Evolutionary conservation across 805 yeast genomes (phyloP), one percentile per base, ranked within the genome.

Genomic region (Blastobotrys robertii): DNA sequence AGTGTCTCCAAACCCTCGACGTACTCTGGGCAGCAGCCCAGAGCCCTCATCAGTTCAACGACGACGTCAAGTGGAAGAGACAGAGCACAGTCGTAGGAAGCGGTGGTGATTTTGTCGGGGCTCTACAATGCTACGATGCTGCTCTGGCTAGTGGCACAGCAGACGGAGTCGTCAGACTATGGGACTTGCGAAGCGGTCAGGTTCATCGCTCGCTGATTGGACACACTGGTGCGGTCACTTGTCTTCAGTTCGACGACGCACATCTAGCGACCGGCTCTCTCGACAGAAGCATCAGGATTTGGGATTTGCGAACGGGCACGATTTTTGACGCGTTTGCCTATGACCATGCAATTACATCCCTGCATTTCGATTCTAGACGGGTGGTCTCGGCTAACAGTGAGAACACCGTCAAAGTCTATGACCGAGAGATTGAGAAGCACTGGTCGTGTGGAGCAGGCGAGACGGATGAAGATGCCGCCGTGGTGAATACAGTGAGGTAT

Each of bases 131-230:
- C 45, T 77, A 69, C 53, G 85, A 80, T 53, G 84, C 85, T 0
- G 90, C 88, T 0, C 62, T 82, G 49, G 90, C 90, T 0, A 76
- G 86, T 0, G 92, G 90, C 40, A 78, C 87, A 0, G 76, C 76
- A 12, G 90, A 82, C 59, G 90, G 90, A 1, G 58, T 77, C 5
- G 85, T 82, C 1, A 63, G 92, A 42, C 62, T 82, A 15, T 82
- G 90, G 88, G 92, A 82, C 62, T 59, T 82, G 47, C 68, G 92
- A 53, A 67, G 76, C 16, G 86, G 86, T 3, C 80, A 76, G 49
- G 79, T 78, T 12, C 75, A 77, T 36, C 63, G 81, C 48, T 67
- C 77, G 9, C 58, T 80, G 14, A 63, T 70, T 31, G 88, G 90
- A 0, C 88, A 81, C 56, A 77, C 84, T 2, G 80, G 77, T 1